Evolutionary conservation across 148 eudicot species (phyloP).

Genomic region (Rhododendron kiyosumense): DNA sequence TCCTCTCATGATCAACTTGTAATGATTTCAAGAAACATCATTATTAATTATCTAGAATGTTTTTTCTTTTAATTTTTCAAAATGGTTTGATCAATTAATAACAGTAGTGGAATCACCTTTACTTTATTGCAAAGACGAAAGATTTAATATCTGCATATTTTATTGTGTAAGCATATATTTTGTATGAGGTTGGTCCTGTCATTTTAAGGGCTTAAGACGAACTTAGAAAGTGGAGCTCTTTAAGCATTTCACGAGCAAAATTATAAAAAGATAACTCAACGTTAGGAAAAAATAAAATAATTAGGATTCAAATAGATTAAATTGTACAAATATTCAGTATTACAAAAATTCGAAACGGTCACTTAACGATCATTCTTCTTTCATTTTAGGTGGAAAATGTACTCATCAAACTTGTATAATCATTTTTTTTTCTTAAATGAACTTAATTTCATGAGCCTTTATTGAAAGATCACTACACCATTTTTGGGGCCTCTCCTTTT

Average conservation of each 20-base stretch:
- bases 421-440: too few relatives aligned
- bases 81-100: constrained; percentile 5
- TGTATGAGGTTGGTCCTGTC: not conserved
- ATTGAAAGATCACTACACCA: not conserved
- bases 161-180: not conserved
- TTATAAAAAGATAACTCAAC: not conserved
- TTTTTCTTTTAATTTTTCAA: not conserved
- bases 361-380: too few relatives aligned
- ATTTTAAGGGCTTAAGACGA: not conserved
- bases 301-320: not conserved
- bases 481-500: not conserved
- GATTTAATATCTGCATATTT: not conserved
- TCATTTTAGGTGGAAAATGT: too few relatives aligned
- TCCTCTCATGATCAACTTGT: not conserved
- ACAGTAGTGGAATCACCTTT: not conserved
- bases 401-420: too few relatives aligned
- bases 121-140: not conserved
- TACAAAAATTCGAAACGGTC: too few relatives aligned
- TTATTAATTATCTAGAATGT: not conserved
- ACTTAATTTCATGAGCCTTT: too few relatives aligned
- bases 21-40: not conserved
- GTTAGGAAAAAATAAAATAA: not conserved
- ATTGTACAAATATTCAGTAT: too few relatives aligned
- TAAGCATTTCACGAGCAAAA: too few relatives aligned
- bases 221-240: too few relatives aligned